These are phyloP conservation scores for Sonneratia caseolaris DNA, from an alignment of 345 rosid genomes.

Conservation along the genomic window DNA sequence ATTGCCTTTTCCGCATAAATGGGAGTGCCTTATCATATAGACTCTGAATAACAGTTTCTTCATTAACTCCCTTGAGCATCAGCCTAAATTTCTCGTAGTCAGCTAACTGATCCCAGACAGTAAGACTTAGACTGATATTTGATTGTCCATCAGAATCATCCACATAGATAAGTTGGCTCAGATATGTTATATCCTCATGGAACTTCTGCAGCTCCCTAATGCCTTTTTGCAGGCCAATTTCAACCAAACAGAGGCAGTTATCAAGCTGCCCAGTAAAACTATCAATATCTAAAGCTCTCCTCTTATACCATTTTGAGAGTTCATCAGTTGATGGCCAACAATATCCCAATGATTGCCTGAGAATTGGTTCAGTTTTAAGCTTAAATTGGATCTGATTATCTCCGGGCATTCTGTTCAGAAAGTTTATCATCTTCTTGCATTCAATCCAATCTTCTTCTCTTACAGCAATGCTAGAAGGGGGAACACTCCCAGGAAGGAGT, in stretches of 20 bases:
- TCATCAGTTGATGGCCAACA: constrained; percentile 71
- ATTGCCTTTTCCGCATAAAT: constrained; percentile 50
- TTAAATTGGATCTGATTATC: constrained; percentile 31
- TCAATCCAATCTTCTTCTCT: constrained; percentile 99
- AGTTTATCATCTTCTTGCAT: constrained; percentile 63
- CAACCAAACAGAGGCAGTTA: constrained; percentile 68
- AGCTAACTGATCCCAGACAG: constrained; percentile 67
- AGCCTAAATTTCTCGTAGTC: constrained; percentile 74
- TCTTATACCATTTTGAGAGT: constrained; percentile 68
- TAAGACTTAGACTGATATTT: constrained; percentile 50
- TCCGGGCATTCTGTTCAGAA: constrained; percentile 46
- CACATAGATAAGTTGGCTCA: constrained; percentile 66
- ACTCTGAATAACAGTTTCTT: constrained; percentile 49
- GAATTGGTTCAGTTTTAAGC: constrained; percentile 68
- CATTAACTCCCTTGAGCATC: constrained; percentile 63
- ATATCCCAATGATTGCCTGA: constrained; percentile 42
- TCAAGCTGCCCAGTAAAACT: constrained; percentile 81
- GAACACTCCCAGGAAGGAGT: constrained; percentile 85
- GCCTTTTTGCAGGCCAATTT: constrained; percentile 67
- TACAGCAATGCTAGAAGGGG: constrained; percentile 49
- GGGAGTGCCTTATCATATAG: constrained; percentile 65
- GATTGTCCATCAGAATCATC: constrained; percentile 41
- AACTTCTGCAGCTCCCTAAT: constrained; percentile 57
- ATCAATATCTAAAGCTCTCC: constrained; percentile 83
- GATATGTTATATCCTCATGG: constrained; percentile 59